Evolutionary conservation across 164 flowering plant genomes (phyloP).

Genomic region (Annona squamosa): DNA sequence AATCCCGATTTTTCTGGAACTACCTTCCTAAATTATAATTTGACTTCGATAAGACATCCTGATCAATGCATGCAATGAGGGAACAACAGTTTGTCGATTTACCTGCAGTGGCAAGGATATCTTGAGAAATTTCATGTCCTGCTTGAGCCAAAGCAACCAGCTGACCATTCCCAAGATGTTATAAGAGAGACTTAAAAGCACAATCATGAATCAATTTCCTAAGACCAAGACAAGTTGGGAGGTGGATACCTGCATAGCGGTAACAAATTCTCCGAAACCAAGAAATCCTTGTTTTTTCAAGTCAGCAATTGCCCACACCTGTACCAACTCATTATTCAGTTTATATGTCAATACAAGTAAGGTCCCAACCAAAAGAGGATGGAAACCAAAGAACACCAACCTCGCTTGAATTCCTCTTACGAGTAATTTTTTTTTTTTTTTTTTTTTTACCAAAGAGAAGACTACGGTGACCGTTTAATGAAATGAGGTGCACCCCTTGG

Average conservation of each 20-base stretch:
- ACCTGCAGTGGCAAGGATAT: constrained; percentile 49
- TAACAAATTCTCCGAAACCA: constrained; percentile 68
- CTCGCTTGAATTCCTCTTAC: neutral
- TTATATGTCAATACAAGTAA: neutral
- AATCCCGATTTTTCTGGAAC: neutral
- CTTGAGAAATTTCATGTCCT: constrained; percentile 53
- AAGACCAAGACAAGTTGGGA: neutral
- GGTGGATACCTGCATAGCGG: constrained; percentile 78
- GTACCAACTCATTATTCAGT: neutral
- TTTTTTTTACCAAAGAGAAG: too few relatives aligned
- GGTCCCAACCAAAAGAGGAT: neutral
- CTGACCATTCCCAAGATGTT: constrained; percentile 26
- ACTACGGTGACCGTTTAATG: too few relatives aligned
- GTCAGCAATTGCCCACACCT: constrained; percentile 99
- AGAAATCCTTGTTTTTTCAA: constrained; percentile 85
- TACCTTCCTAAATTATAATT: neutral
- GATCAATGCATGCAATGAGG: neutral
- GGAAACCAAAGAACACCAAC: neutral
- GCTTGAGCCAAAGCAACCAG: constrained; percentile 80
- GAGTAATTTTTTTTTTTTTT: too few relatives aligned
- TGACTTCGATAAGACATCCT: neutral
- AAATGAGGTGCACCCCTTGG: too few relatives aligned
- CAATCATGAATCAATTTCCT: neutral
- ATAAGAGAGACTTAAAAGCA: neutral
- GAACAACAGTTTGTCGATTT: neutral